phyloP scores from a whole-genome alignment of 106 monocot genomes.

The Dendrobium huoshanense region DNA sequence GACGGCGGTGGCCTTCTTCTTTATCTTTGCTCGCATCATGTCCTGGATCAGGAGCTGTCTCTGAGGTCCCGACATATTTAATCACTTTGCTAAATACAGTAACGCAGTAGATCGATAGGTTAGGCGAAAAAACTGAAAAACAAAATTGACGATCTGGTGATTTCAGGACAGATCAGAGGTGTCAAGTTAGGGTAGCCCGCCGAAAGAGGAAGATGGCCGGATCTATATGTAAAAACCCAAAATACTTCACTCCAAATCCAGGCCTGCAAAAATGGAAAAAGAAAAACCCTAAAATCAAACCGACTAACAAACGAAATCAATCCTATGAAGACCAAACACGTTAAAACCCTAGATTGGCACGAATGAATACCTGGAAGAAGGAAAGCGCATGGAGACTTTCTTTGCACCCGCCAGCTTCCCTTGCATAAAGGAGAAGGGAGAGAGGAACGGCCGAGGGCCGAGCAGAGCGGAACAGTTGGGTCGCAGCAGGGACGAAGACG shows the following conservation, averaged over 20 bases:
- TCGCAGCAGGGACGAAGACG: background rate
- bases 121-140: background rate
- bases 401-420: slow-evolving; percentile 4
- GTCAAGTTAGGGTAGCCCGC: slow-evolving; percentile 23
- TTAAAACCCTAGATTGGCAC: background rate
- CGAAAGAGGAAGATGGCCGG: slow-evolving; percentile 14
- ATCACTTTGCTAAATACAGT: background rate
- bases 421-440: background rate
- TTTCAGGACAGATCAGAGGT: background rate
- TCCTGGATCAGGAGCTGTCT: slow-evolving; percentile 13
- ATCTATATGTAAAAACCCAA: slow-evolving; percentile 36
- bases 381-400: slow-evolving; percentile 19
- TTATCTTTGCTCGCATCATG: slow-evolving; percentile 10
- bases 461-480: background rate
- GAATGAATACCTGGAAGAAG: slow-evolving; percentile 7
- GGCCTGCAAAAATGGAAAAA: slow-evolving; percentile 13
- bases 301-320: background rate
- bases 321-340: background rate
- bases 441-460: background rate
- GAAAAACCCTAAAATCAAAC: background rate
- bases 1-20: background rate
- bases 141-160: slow-evolving; percentile 1
- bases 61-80: slow-evolving; percentile 23
- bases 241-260: slow-evolving; percentile 44
- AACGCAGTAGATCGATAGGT: background rate